Evolutionary conservation across 1,284 basidiomycete species (phyloP), one percentile per base, ranked within the genome.

Genomic region (Fomitiporia mediterranea): DNA sequence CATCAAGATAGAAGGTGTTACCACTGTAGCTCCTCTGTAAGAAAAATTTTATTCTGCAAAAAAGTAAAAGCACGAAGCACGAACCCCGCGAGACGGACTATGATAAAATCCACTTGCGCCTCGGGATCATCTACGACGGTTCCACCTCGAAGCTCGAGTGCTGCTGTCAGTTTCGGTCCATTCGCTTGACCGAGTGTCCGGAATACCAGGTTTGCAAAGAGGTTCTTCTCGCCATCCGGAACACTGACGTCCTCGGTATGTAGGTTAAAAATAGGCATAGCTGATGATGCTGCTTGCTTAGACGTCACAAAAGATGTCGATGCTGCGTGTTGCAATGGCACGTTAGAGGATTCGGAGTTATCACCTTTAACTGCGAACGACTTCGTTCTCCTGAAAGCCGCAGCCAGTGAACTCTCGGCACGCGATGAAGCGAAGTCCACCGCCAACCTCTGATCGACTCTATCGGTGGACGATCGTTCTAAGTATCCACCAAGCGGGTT

Each of bases 61-160:
- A 3, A 13, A 30, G 7, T 5, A 30, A 46, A 5, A n/a, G 15
- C 3, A 11, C 4, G 19, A 25, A 43, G 32, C 60, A 69, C 66
- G 44, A 46, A 89, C 87, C 86, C 87, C 55, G 83, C 80, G 17
- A 91, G 69, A 55, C 89, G 72, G 5, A 89, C 85, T 52, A 91
- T 68, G 52, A 88, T 74, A 61, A 80, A 86, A 67, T 84, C 80
- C 1, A 80, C 78, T 25, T 76, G 70, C 13, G 77, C 77, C 15
- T 78, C 75, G 5, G 74, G 71, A n/a, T 72, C 71, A 9, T 63
- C 62, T 4, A 79, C 68, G 64, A 80, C 70, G 3, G 60, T 61
- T 2, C 84, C 88, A 0, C 84, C 84, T 49, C 75, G 73, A 15
- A 74, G 69, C 63, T 83, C 77, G 25, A 90, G 72, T 0, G 85